Evolutionary conservation across 176 grass and related monocot species (phyloP), one percentile per base, ranked within the genome.

Genomic region (Lolium rigidum): DNA sequence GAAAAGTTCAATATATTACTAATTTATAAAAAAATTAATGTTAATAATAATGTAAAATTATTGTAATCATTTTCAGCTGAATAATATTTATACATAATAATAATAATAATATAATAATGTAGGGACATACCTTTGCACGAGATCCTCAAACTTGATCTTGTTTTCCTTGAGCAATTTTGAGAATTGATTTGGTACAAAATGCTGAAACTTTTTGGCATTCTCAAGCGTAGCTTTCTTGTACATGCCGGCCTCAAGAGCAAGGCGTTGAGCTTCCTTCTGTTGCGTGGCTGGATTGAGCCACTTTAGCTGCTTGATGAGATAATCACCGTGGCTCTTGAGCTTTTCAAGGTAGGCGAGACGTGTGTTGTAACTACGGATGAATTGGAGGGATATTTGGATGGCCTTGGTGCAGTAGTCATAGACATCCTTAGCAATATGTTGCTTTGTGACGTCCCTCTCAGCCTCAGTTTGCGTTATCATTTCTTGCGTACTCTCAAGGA

Each of bases 181-280:
- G 70, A 73, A 73, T 24, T 73, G 70, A 48, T 73, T 73, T 73
- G 70, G 70, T 21, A 24, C 4, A 73, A 73, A 73, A 48, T 73
- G 20, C 16, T 73, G 70, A 48, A 14, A 48, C 70, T 47, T 73
- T 73, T 73, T 73, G 70, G 70, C 70, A 48, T 14, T 47, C 5
- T 48, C 43, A 73, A 73, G 70, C n/a, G 70, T 8, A 0, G 41
- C 43, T 24, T 73, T 73, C n/a, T 24, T 73, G 7, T 73, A 73
- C n/a, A 24, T 24, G 70, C n/a, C 11, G 10, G 70, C 70, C 43
- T 73, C 70, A 48, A 73, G 10, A 73, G 70, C 70, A 73, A 73
- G 70, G 6, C 20, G n/a, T n/a, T 22, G 20, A 7, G 70, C 70
- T 48, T 73, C 70, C 43, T 14, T 48, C 11, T 15, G 43, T 49